These are phyloP conservation scores for Apophysomyces ossiformis DNA, from an alignment of 371 early-diverging fungal genomes.

Conservation along the genomic window DNA sequence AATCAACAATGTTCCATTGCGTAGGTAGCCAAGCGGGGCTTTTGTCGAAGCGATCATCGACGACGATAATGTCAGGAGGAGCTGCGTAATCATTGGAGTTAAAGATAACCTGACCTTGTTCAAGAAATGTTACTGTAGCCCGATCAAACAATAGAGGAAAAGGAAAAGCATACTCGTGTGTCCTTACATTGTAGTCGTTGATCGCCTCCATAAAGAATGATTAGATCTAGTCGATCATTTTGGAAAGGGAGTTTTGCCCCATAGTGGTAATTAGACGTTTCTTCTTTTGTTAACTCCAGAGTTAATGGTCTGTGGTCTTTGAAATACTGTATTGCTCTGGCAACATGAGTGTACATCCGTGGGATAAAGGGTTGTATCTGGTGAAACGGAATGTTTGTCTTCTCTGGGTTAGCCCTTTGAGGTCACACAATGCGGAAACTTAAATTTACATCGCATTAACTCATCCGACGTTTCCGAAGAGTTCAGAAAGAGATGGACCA, in stretches of 20 bases:
- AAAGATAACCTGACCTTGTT: conserved; percentile 19
- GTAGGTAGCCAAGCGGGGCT: conserved; percentile 8
- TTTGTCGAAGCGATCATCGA: conserved; percentile 8
- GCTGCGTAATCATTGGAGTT: conserved; percentile 12
- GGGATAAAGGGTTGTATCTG: not conserved
- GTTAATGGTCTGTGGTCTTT: conserved; percentile 10
- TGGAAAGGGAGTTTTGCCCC: conserved; percentile 11
- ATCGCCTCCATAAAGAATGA: not conserved
- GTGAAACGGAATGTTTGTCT: not conserved
- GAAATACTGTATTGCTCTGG: not conserved
- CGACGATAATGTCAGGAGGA: conserved; percentile 19
- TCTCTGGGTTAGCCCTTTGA: not conserved
- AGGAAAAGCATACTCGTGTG: not conserved
- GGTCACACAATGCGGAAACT: not conserved
- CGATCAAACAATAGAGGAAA: not conserved
- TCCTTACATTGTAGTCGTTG: conserved; percentile 7
- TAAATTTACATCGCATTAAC: not conserved
- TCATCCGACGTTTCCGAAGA: not conserved
- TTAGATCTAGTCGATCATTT: conserved; percentile 15
- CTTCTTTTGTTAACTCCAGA: not conserved
- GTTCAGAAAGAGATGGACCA: too few relatives aligned
- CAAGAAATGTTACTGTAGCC: not conserved
- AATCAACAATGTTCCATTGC: conserved; percentile 13
- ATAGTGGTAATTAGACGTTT: conserved; percentile 5
- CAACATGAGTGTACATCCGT: conserved; percentile 9